Evolutionary conservation across 2,329 filamentous ascomycete genomes (phyloP).

Genomic region (Cladophialophora bantiana): DNA sequence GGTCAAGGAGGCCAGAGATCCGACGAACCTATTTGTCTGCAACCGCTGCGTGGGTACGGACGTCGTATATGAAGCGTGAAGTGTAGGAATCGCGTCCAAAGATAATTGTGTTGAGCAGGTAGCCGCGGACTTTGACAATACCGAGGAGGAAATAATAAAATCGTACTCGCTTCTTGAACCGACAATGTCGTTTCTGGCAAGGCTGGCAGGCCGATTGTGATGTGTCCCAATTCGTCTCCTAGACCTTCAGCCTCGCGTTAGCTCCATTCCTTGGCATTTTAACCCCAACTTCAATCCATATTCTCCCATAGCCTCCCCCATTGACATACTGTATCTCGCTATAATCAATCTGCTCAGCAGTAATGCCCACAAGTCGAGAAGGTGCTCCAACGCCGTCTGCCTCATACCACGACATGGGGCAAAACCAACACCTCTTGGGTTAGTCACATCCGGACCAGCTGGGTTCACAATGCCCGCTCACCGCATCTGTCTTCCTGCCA

Average conservation of each 20-base stretch:
- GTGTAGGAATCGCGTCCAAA: not conserved
- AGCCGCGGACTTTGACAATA: not conserved
- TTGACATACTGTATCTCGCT: not conserved
- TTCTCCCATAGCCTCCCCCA: not conserved
- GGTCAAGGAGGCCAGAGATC: conserved; percentile 59
- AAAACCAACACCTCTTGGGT: not conserved
- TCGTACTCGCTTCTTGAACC: not conserved
- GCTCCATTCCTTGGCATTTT: not conserved
- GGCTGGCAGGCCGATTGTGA: not conserved
- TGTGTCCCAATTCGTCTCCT: not conserved
- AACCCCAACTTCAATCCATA: not conserved
- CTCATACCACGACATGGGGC: too few species aligned
- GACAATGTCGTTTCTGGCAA: not conserved
- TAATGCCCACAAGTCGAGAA: not conserved
- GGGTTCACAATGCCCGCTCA: not conserved
- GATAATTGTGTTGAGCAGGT: not conserved
- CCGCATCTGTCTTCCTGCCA: too few species aligned
- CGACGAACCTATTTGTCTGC: conserved; percentile 59
- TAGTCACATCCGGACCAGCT: not conserved
- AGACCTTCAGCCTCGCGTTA: not conserved
- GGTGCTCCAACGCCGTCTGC: not conserved
- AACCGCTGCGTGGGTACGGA: conserved; percentile 55
- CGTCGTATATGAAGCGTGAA: conserved; percentile 39
- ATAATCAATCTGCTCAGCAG: not conserved
- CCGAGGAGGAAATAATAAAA: not conserved